These are phyloP conservation scores for Macrolepiota fuliginosa DNA, from an alignment of 768 basidiomycete genomes.

Conservation along the genomic window DNA sequence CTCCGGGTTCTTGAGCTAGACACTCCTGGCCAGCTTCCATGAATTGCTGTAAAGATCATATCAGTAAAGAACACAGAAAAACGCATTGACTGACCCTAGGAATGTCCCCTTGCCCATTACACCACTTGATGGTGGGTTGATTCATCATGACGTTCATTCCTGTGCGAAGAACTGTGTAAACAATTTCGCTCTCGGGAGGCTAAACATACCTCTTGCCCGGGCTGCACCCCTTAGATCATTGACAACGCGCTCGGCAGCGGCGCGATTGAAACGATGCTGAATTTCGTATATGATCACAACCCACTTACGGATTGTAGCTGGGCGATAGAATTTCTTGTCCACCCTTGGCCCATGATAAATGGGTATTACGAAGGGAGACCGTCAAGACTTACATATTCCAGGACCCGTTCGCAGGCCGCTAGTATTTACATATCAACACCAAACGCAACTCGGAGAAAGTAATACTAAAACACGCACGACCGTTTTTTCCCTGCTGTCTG, in stretches of 20 bases:
- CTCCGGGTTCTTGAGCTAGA: conserved; percentile 19
- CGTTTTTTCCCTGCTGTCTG: conserved; percentile 43
- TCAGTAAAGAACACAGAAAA: background rate
- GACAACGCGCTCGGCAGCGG: conserved; percentile 51
- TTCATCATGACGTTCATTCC: conserved; percentile 57
- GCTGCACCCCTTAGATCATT: conserved; percentile 46
- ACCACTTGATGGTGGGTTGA: conserved; percentile 46
- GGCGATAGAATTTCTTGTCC: conserved; percentile 64
- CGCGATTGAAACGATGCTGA: conserved; percentile 46
- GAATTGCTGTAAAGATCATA: conserved; percentile 40
- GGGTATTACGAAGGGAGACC: conserved; percentile 14
- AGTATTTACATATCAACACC: background rate
- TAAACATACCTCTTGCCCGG: conserved; percentile 51
- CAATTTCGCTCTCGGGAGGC: conserved; percentile 31
- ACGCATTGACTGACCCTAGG: conserved; percentile 21
- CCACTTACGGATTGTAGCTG: conserved; percentile 55
- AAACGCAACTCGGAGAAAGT: background rate
- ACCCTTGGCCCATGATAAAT: conserved; percentile 40
- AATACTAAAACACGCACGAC: conserved; percentile 44
- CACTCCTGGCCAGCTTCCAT: conserved; percentile 46
- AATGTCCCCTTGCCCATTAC: conserved; percentile 59
- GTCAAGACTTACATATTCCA: conserved; percentile 62
- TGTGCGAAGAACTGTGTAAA: conserved; percentile 33
- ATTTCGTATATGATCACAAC: conserved; percentile 65
- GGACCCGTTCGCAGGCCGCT: conserved; percentile 59